Conservation (phyloP, 306 rosid species). For the Vigna mungo region DNA sequence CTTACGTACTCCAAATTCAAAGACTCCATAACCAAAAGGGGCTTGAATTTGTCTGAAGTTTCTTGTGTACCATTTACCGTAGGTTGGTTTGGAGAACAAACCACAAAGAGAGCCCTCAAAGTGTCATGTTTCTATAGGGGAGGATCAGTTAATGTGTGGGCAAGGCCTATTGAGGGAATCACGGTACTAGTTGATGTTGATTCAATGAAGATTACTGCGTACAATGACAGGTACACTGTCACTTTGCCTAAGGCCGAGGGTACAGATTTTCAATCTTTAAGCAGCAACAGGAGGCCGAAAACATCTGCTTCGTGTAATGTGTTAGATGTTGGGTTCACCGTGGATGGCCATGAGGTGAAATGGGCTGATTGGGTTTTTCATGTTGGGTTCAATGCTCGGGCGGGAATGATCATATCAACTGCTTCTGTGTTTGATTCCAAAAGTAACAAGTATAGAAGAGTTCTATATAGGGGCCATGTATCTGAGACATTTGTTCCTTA, state of each 20-base stretch:
- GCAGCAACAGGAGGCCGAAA: constrained; percentile 19
- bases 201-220: constrained; percentile 65
- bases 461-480: constrained; percentile 87
- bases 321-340: constrained; percentile 52
- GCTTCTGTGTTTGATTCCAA: constrained; percentile 76
- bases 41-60: constrained; percentile 73
- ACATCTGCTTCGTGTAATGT: constrained; percentile 40
- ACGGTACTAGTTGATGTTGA: constrained; percentile 68
- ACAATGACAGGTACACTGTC: constrained; percentile 61
- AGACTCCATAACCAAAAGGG: constrained; percentile 60
- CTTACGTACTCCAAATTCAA: constrained; percentile 61
- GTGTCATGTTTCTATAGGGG: constrained; percentile 71
- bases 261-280: constrained; percentile 60
- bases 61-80: constrained; percentile 84
- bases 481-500: constrained; percentile 91
- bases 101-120: constrained; percentile 67
- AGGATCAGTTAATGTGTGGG: constrained; percentile 68
- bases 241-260: constrained; percentile 87
- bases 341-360: constrained; percentile 63
- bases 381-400: constrained; percentile 82
- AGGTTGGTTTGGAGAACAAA: constrained; percentile 82
- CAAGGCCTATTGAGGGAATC: constrained; percentile 89
- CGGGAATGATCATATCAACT: constrained; percentile 76
- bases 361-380: constrained; percentile 87
- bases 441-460: constrained; percentile 55